Evolutionary conservation across 1,139 yeast species (phyloP).

Genomic region (Groenewaldozyma auringiensis): DNA sequence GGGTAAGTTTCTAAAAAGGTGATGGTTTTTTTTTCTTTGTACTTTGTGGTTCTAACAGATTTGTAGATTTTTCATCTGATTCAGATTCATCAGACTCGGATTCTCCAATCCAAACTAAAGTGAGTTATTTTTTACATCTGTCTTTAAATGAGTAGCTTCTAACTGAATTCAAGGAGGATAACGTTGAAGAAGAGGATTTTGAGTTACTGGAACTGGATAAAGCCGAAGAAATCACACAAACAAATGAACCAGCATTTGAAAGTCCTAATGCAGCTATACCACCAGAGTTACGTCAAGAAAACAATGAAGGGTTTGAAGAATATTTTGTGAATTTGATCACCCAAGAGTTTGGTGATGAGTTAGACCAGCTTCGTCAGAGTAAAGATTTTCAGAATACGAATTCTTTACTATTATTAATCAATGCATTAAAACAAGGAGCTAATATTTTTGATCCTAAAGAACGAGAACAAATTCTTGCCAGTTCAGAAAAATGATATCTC

Average conservation of each 20-base stretch:
- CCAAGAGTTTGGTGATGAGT: slow-evolving; percentile 33
- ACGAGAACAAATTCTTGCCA: slow-evolving; percentile 18
- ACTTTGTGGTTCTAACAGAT: not conserved
- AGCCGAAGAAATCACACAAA: not conserved
- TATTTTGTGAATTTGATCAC: slow-evolving; percentile 30
- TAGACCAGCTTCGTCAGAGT: slow-evolving; percentile 31
- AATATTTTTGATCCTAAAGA: slow-evolving; percentile 33
- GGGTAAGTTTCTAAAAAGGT: slow-evolving; percentile 17
- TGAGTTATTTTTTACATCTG: slow-evolving; percentile 4
- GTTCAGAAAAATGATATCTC: not conserved
- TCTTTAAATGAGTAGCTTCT: not conserved
- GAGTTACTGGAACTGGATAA: slow-evolving; percentile 9
- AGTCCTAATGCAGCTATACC: slow-evolving; percentile 3
- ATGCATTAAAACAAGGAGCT: slow-evolving; percentile 33
- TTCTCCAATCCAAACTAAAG: not conserved
- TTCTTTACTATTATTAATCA: slow-evolving; percentile 29
- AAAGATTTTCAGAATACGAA: slow-evolving; percentile 30
- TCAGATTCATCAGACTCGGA: slow-evolving; percentile 20
- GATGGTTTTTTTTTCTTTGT: not conserved
- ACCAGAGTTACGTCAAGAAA: slow-evolving; percentile 6
- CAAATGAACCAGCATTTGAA: not conserved
- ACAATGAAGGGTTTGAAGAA: slow-evolving; percentile 25
- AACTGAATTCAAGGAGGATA: slow-evolving; percentile 8
- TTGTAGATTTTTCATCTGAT: slow-evolving; percentile 27
- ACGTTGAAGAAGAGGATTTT: slow-evolving; percentile 12